phyloP scores from a whole-genome alignment of 495 filamentous ascomycete genomes.

The Baudoinia panamericana region DNA sequence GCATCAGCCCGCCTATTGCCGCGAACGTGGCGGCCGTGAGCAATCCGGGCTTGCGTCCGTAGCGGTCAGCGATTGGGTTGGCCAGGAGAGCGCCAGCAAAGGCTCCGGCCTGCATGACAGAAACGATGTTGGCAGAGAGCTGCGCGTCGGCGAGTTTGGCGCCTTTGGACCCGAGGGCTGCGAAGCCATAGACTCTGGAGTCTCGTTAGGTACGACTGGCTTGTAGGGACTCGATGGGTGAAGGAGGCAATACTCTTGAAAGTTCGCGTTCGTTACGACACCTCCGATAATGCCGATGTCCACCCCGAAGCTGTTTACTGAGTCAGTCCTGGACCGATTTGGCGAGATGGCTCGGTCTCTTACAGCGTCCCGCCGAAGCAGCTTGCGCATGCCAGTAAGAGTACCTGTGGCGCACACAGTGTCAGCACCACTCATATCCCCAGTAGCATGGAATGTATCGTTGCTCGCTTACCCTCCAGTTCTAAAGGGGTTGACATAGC shows the following conservation, averaged over 20 bases:
- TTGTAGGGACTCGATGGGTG: too few relatives aligned
- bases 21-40: slow-evolving; percentile 29
- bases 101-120: slow-evolving; percentile 51
- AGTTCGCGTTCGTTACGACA: slow-evolving; percentile 40
- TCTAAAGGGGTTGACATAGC: too few relatives aligned
- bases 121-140: slow-evolving; percentile 40
- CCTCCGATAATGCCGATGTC: slow-evolving; percentile 53
- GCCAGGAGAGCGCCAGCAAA: slow-evolving; percentile 47
- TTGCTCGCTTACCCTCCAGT: too few relatives aligned
- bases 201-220: too few relatives aligned
- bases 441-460: too few relatives aligned
- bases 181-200: slow-evolving; percentile 38
- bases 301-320: too few relatives aligned
- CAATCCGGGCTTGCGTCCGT: slow-evolving; percentile 14
- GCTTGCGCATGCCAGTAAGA: slow-evolving; percentile 14
- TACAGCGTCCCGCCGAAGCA: slow-evolving; percentile 65
- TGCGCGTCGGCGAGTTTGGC: slow-evolving; percentile 25
- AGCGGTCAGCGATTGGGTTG: not conserved
- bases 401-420: too few relatives aligned
- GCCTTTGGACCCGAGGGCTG: slow-evolving; percentile 3
- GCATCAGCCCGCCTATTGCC: slow-evolving; percentile 27
- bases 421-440: too few relatives aligned
- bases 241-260: slow-evolving; percentile 39
- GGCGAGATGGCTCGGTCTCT: too few relatives aligned
- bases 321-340: too few relatives aligned